phyloP scores from a whole-genome alignment of 2,329 filamentous ascomycete genomes.

The Pleoardoris graminearum region DNA sequence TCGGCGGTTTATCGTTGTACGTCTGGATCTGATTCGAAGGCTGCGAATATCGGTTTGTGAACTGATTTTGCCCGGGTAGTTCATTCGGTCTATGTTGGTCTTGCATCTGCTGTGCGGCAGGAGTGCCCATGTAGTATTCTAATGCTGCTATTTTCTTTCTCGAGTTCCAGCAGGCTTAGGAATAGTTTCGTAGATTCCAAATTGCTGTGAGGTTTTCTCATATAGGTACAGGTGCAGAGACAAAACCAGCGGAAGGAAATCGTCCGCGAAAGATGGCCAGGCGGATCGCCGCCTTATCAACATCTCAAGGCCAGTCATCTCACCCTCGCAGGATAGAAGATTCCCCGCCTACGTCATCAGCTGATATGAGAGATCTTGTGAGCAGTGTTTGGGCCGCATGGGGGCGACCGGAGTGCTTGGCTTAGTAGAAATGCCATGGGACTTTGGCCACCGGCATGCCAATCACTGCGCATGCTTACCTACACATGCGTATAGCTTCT shows the following conservation, averaged over 20 bases:
- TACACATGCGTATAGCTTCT: conserved; percentile 15
- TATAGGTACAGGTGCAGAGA: no score
- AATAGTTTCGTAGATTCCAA: background rate
- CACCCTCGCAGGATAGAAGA: background rate
- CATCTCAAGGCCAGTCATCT: conserved; percentile 32
- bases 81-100: conserved; percentile 17
- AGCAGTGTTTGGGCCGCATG: conserved; percentile 20
- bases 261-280: conserved; percentile 14
- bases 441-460: conserved; percentile 2
- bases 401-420: conserved; percentile 31
- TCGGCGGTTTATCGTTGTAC: conserved; percentile 17
- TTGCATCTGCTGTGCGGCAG: conserved; percentile 25
- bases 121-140: conserved; percentile 39
- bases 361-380: conserved; percentile 18
- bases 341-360: conserved; percentile 33
- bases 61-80: conserved; percentile 16
- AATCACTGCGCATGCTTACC: conserved; percentile 13
- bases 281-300: conserved; percentile 21
- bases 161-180: background rate
- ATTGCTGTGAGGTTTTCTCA: background rate
- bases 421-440: no score
- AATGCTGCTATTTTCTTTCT: conserved; percentile 35
- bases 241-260: background rate
- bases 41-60: conserved; percentile 6
- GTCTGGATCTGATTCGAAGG: conserved; percentile 23